These are phyloP conservation scores for Penicillium frequentans DNA, from an alignment of 2,329 filamentous ascomycete species.

Conservation along the genomic window DNA sequence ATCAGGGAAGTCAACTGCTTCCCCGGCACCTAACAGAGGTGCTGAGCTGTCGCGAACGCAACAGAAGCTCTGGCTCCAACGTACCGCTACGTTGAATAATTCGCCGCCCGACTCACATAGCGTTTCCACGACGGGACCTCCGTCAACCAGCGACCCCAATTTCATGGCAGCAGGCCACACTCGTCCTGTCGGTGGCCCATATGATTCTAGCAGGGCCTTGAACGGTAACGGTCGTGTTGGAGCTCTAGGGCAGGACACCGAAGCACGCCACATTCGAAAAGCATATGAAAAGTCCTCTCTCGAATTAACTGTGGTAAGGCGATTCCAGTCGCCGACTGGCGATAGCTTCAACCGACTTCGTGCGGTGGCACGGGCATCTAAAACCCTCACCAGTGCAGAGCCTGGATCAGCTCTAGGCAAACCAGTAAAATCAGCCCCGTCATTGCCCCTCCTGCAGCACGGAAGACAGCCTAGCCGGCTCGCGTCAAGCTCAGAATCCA, in stretches of 20 bases:
- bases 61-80: constrained; percentile 50
- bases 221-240: constrained; percentile 31
- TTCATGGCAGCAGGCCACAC: constrained; percentile 31
- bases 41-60: constrained; percentile 48
- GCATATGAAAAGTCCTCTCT: constrained; percentile 46
- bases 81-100: constrained; percentile 46
- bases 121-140: constrained; percentile 29
- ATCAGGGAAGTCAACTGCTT: constrained; percentile 29
- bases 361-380: constrained; percentile 25
- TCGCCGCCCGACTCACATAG: constrained; percentile 44
- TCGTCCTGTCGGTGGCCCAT: constrained; percentile 30
- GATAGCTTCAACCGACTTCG: constrained; percentile 44
- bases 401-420: constrained; percentile 28
- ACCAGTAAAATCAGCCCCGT: constrained; percentile 37
- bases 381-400: constrained; percentile 8
- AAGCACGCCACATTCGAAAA: constrained; percentile 43
- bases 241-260: constrained; percentile 31
- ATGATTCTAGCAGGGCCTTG: constrained; percentile 29
- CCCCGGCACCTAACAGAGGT: constrained; percentile 35
- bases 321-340: constrained; percentile 46
- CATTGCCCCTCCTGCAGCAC: constrained; percentile 31
- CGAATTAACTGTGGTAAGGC: constrained; percentile 46
- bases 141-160: constrained; percentile 37
- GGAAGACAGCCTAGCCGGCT: constrained; percentile 19
- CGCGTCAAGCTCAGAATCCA: constrained; percentile 23